Base-by-base conservation (phyloP, 805 yeast genomes). In the Kodamaea kaohsiungensis region DNA sequence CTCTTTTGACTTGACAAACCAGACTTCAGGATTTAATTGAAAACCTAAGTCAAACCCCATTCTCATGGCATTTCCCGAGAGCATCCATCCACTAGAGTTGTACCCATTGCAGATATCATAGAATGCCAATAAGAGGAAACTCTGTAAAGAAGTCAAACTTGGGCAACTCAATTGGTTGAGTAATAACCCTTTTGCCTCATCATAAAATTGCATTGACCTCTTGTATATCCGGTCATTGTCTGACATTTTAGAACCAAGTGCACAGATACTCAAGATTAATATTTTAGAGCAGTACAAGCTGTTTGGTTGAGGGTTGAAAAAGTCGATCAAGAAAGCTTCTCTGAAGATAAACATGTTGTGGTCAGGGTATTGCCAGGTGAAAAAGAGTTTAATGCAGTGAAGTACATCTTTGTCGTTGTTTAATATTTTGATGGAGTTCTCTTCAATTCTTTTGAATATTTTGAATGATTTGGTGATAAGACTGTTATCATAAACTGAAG, bases 1-100 rank as follows among this genome's bases (percentile, higher is more conserved):
- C 40, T 70, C 73, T 16, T 66, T 66, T 15, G 71, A 69, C 56
- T 75, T 75, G 49, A 76, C 62, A 58, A 77, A 77, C 87, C 87
- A 84, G n/a, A 78, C 82, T 56, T 80, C 72, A 1, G 88, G 88
- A 56, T 82, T 78, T 52, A 84, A 67, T 61, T 85, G 87, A 61
- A 84, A 84, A 1, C 88, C 88, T 60, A 85, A 69, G 63, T 84
- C 86, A 59, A 78, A 81, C 1, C 89, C 89, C 74, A 85, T 84
- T 50, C 89, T 68, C 59, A 84, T 77, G 7, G 87, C 88, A 50
- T 78, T 74, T 2, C 89, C 89, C 2, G 82, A 74, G 37, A 84
- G 73, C 77, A 83, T 79, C 88, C 88, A 85, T 5, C 86, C 86
- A 47, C 80, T 73, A 22, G 84, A 78, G 59, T 81, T 82, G 50